Evolutionary conservation across 2,329 filamentous ascomycete species (phyloP).

Genomic region (Eurotiales sp.): DNA sequence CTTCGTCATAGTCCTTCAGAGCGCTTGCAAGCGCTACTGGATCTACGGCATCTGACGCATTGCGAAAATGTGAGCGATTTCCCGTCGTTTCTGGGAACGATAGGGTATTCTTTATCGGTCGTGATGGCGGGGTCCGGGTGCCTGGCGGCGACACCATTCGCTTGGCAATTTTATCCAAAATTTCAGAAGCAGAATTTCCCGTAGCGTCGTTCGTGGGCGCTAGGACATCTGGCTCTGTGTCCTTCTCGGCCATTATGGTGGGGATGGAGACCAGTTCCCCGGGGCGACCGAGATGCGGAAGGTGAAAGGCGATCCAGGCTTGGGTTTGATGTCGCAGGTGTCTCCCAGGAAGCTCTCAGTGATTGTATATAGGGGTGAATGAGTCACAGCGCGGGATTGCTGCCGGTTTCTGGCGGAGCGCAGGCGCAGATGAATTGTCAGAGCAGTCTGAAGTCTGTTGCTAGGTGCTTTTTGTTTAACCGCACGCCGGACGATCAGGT

Average conservation of each 20-base stretch:
- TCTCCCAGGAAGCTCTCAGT: background rate
- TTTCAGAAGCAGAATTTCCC: background rate
- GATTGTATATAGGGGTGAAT: background rate
- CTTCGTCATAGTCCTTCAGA: slow-evolving; percentile 59
- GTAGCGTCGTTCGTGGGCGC: background rate
- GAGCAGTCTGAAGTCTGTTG: background rate
- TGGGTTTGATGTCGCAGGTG: background rate
- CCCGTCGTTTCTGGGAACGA: slow-evolving; percentile 29
- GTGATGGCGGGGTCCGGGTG: slow-evolving; percentile 59
- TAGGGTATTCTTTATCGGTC: slow-evolving; percentile 45
- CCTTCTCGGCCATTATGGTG: slow-evolving; percentile 22
- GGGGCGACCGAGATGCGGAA: background rate
- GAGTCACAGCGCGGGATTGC: background rate
- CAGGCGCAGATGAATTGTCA: background rate
- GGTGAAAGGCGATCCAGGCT: background rate
- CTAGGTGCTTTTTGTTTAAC: no score
- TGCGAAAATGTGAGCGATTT: slow-evolving; percentile 25
- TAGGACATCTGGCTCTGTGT: slow-evolving; percentile 16
- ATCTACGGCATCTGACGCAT: slow-evolving; percentile 54
- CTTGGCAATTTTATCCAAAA: slow-evolving; percentile 8
- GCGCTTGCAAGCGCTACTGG: slow-evolving; percentile 58
- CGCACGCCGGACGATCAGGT: no score
- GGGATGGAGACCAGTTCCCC: slow-evolving; percentile 2
- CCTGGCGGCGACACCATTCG: slow-evolving; percentile 47
- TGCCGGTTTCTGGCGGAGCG: background rate